Evolutionary conservation across 192 early-diverging fungal species (phyloP).

Genomic region (Umbelopsis sp.): DNA sequence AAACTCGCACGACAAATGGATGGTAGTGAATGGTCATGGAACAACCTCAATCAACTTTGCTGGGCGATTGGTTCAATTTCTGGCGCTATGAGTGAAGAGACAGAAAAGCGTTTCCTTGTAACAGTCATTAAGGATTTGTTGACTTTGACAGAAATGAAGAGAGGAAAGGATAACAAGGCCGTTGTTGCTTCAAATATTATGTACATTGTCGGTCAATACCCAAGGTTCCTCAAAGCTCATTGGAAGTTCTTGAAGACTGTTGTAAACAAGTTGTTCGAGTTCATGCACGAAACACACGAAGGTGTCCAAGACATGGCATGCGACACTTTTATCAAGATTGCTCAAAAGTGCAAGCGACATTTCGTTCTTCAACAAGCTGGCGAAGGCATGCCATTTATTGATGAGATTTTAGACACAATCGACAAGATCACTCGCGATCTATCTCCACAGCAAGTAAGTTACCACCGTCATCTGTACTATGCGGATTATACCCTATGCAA

Average conservation of each 20-base stretch:
- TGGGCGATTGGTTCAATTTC: constrained; percentile 99
- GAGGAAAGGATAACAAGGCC: constrained; percentile 99
- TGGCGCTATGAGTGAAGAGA: constrained; percentile 95
- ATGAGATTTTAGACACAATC: constrained; percentile 88
- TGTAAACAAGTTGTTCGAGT: constrained; percentile 99
- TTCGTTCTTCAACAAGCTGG: constrained; percentile 93
- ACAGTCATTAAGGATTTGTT: constrained; percentile 98
- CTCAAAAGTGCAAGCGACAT: constrained; percentile 95
- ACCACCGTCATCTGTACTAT: neutral
- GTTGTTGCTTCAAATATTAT: constrained; percentile 99
- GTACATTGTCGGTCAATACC: constrained; percentile 99
- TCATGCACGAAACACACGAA: constrained; percentile 99
- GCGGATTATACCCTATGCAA: no score
- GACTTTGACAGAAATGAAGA: constrained; percentile 92
- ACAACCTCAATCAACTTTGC: constrained; percentile 96
- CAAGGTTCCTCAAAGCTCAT: constrained; percentile 99
- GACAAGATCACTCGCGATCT: constrained; percentile 88
- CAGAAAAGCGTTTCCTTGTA: constrained; percentile 97
- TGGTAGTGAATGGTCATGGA: constrained; percentile 97
- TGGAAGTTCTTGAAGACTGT: constrained; percentile 99
- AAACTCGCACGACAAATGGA: constrained; percentile 95
- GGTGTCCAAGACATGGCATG: constrained; percentile 99
- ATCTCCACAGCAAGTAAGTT: constrained; percentile 76
- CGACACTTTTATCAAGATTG: constrained; percentile 99
- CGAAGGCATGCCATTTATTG: constrained; percentile 91